Base-by-base conservation (phyloP, 2,329 filamentous ascomycete genomes). In the Penicillium frequentans region DNA sequence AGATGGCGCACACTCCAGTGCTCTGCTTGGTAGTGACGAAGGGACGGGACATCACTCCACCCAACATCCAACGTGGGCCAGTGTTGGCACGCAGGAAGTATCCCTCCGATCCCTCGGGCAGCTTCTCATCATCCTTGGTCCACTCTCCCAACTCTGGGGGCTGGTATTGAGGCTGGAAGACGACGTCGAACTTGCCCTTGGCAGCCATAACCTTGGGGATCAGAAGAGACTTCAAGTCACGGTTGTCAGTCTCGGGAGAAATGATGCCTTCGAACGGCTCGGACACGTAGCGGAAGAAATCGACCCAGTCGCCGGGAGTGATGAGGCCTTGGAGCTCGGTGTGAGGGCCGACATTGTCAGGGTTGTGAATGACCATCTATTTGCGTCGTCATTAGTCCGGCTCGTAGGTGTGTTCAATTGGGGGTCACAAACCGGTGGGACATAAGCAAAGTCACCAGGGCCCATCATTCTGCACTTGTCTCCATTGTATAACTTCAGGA, bases 231-330 rank as follows among this genome's bases (percentile, higher is more conserved):
- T 77, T 77, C 2, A 83, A 70, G 61, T 84, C 79, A 1, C 83
- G 79, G n/a, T 77, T 64, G 64, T 86, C 83, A 35, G 72, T 68
- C 50, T 83, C 78, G 1, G 83, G 83, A 16, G 82, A 76, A 19
- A 84, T 60, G 1, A 80, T 62, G 1, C 83, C 82, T 3, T 71
- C 60, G 55, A 81, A 85, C 0, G 79, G 73, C 66, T 86, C 83
- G 27, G 77, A 78, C 8, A 86, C 78, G 64, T 83, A 81, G 49
- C 83, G 78, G 73, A 86, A 86, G 73, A 86, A 86, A 62, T 86
- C 82, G 27, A 84, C 74, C 84, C 83, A 86, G 64, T 83, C 82
- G 5, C 82, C 83, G 0, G 83, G 83, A 0, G 81, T 81, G 27
- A 86, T 80, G 3, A 86, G 68, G 14, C 83, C 82, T 1, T 82